Evolutionary conservation across 768 basidiomycete genomes (phyloP), one percentile per base, ranked within the genome.

Genomic region (Collybia sp.): DNA sequence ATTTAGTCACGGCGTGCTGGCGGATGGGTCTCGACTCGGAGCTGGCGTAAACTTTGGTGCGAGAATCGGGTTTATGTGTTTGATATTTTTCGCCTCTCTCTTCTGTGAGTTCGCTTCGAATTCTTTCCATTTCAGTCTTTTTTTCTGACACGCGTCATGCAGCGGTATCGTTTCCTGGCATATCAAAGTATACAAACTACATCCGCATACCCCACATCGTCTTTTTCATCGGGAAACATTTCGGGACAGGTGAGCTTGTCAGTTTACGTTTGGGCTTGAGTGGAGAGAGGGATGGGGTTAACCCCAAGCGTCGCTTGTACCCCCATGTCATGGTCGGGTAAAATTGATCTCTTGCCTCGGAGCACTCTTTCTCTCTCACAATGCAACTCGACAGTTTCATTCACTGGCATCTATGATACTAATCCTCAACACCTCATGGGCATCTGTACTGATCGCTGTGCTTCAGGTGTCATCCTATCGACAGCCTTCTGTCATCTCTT

Each of bases 221-320:
- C 13, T 91, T 92, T 59, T 91, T 92, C 62, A 70, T 88, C n/a
- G 88, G 85, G 33, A 92, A 90, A 56, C 89, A 92, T 58, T 90
- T 91, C 54, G 89, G 89, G 31, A 91, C 89, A 12, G 80, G 82
- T 79, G 35, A 17, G 58, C 40, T 3, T n/a, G 17, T 19, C 16
- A 37, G 38, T 30, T 31, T 12, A 6, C 34, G 39, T 18, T 17
- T 12, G 34, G 46, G 43, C 11, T 15, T 25, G 3, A 8, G 3
- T 8, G 8, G 25, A 25, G n/a, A n/a, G n/a, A 25, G 25, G 25
- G 4, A 3, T 3, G 25, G 25, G 25, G 25, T 25, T 25, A 8
- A 4, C 25, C 25, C 25, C 25, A 8, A 25, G 25, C 8, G 25
- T 25, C 25, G 25, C 25, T 25, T 25, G 25, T 25, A 3, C 25